Evolutionary conservation across 2,329 filamentous ascomycete genomes (phyloP).

Genomic region (Endocalyx cinctus): DNA sequence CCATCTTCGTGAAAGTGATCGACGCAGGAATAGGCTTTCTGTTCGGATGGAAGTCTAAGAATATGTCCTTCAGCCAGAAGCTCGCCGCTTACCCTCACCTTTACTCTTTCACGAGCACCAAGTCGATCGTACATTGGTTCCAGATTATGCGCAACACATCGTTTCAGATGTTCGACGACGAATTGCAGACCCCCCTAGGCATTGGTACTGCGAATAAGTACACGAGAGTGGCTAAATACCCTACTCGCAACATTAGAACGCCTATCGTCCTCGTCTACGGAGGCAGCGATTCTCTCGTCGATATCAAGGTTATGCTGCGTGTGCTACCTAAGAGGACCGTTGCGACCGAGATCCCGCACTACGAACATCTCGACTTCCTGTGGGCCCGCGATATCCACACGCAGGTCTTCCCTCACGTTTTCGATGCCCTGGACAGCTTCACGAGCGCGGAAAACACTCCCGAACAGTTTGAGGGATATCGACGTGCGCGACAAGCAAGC

Average conservation of each 20-base stretch:
- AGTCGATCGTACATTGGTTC: constrained; percentile 98
- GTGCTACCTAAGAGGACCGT: constrained; percentile 82
- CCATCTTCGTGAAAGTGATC: constrained; percentile 84
- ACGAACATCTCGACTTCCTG: constrained; percentile 94
- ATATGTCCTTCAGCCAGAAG: constrained; percentile 84
- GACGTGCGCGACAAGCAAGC: constrained; percentile 45
- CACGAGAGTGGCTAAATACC: constrained; percentile 94
- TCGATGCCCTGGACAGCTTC: constrained; percentile 77
- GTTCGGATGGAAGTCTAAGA: constrained; percentile 83
- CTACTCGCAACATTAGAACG: constrained; percentile 94
- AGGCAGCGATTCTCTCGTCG: constrained; percentile 87
- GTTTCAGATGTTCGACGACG: constrained; percentile 99
- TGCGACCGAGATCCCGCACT: constrained; percentile 82
- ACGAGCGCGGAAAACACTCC: constrained; percentile 52
- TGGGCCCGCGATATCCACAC: constrained; percentile 84
- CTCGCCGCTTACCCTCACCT: constrained; percentile 92
- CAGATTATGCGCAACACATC: constrained; percentile 95
- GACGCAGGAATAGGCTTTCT: constrained; percentile 77
- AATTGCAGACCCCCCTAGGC: constrained; percentile 72
- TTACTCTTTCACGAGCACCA: constrained; percentile 95
- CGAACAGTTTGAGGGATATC: constrained; percentile 58
- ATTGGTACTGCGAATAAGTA: constrained; percentile 72
- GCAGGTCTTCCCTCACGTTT: constrained; percentile 86
- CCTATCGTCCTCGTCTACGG: constrained; percentile 92
- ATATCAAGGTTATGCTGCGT: constrained; percentile 87